Base-by-base conservation (phyloP, 1,284 basidiomycete species). In the Thecaphora thlaspeos region DNA sequence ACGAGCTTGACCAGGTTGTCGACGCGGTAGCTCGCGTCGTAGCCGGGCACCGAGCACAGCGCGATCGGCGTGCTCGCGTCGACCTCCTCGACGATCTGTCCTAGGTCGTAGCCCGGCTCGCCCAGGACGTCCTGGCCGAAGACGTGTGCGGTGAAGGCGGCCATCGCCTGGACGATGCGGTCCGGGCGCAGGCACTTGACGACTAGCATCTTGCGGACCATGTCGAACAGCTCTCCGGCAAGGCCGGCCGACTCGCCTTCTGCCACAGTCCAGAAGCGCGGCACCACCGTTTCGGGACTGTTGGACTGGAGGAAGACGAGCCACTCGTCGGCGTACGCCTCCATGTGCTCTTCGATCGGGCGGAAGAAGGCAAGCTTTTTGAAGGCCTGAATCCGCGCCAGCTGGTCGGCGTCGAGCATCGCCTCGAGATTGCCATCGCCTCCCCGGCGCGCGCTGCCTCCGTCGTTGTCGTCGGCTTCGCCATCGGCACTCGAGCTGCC, bases 151-250 rank as follows among this genome's bases (percentile, higher is more conserved):
- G 90, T 87, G 68, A 93, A 88, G n/a, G 82, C 73, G 7, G 85
- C 84, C 14, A 88, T 88, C 2, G 89, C 87, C 75, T 91, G 89
- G 45, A 91, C 80, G 18, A 94, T 82, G 47, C 91, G 87, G 78
- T 96, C 92, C 14, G 92, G 91, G 26, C 92, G 84, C 72, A 94
- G 81, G 76, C 90, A 92, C 78, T 93, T 93, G 79, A 95, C 83
- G 52, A 95, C 81, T 23, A 91, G 81, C 63, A 91, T 82, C 17
- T 84, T 82, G 28, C 90, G 87, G 46, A 92, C 83, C 10, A 87
- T 85, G 61, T 87, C 84, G 30, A 87, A 80, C 47, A 86, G 41
- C 5, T 56, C 55, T n/a, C 19, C 36, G 45, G 19, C 46, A 41
- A 3, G n/a, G 39, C 42, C 87, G 24, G 72, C 72, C 68, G 45